phyloP scores from a whole-genome alignment of 768 basidiomycete genomes.

The Paxillus involutus region DNA sequence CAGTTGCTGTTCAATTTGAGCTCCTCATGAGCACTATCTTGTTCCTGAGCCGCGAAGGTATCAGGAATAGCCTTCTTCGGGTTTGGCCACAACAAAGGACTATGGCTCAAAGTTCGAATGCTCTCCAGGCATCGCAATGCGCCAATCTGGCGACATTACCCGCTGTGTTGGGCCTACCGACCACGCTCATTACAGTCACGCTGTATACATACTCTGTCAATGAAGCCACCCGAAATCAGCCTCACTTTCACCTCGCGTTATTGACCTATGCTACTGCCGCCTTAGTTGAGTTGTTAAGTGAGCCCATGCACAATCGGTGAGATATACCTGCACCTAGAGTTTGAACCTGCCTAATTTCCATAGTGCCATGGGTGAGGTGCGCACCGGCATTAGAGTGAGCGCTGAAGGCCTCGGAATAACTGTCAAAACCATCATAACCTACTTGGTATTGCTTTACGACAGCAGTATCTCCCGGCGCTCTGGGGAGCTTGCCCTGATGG shows the following conservation, averaged over 20 bases:
- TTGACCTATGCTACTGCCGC: conserved; percentile 73
- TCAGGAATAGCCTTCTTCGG: conserved; percentile 84
- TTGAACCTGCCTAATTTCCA: conserved; percentile 19
- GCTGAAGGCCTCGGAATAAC: conserved; percentile 87
- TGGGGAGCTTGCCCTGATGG: conserved; percentile 62
- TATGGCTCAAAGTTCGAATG: not conserved
- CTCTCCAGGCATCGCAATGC: conserved; percentile 17
- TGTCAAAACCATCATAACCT: conserved; percentile 69
- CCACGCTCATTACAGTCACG: conserved; percentile 50
- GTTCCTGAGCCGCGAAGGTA: conserved; percentile 91
- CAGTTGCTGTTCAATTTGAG: conserved; percentile 93
- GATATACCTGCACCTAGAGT: conserved; percentile 17
- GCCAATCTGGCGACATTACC: conserved; percentile 64
- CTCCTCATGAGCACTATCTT: conserved; percentile 86
- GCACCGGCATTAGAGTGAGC: conserved; percentile 69
- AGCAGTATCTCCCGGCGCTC: conserved; percentile 23
- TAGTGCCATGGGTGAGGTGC: conserved; percentile 67
- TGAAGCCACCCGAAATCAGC: conserved; percentile 55
- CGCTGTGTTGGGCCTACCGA: conserved; percentile 62
- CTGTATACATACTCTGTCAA: conserved; percentile 59
- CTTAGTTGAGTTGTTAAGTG: conserved; percentile 73
- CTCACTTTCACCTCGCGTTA: conserved; percentile 63
- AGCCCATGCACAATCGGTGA: conserved; percentile 79
- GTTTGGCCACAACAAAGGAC: conserved; percentile 29
- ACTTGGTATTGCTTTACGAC: conserved; percentile 61